Base-by-base conservation (phyloP, 192 early-diverging fungal genomes). In the Chytriomyces hyalinus region DNA sequence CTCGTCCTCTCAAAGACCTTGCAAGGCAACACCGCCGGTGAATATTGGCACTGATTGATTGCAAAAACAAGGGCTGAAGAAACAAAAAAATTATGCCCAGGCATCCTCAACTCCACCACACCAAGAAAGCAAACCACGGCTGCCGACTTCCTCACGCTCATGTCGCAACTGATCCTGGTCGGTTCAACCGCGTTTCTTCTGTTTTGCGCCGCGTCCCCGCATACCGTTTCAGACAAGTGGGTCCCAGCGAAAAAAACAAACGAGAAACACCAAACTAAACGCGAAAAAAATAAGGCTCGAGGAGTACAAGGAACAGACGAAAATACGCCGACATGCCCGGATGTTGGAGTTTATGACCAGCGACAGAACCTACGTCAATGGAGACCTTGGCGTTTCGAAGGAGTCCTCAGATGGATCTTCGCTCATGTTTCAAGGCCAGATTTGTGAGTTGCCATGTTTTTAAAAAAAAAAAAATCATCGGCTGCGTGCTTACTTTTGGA, bases 301-400 rank as follows among this genome's bases (percentile, higher is more conserved):
- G 49, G 64, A 64, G 50, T 78, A 78, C 76, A 78, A 78, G 67
- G 22, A 68, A 47, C 7, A 24, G 44, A 51, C 70, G 22, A 78
- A 59, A 6, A 36, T 28, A 26, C 76, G 76, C 1, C 66, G 76
- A 1, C 78, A 79, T 45, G 11, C 74, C 7, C 44, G 26, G 5
- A 79, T 79, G 78, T 15, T 79, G 9, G 70, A 71, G 13, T 73
- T 65, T 49, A 71, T 79, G 78, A 26, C 61, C 26, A 65, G 24
- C n/a, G 69, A 79, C 17, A 53, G 78, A 17, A 9, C 20, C 11
- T 73, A 79, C 49, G 15, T 57, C 6, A 6, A 6, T 36, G 76
- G 76, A 7, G 49, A 73, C 71, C 46, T 73, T 13, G 62, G 26
- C 3, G 15, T 8, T 10, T 17, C 45, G 20, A 20, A 70, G n/a